Base-by-base conservation (phyloP, 495 filamentous ascomycete genomes). In the Talaromyces proteolyticus region DNA sequence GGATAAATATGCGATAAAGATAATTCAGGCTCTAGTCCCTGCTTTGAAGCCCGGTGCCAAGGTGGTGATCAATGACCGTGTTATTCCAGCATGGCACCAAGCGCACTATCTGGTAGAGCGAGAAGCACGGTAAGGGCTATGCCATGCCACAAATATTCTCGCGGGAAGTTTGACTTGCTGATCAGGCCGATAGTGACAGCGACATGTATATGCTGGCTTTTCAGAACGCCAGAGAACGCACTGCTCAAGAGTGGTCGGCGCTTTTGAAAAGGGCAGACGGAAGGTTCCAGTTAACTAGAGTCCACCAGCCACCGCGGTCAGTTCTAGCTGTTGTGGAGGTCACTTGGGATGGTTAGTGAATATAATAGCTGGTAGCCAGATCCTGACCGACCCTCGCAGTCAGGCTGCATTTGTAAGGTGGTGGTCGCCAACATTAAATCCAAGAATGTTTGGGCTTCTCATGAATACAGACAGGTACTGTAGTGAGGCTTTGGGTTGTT, bases 31-130 rank as follows among this genome's bases (percentile, higher is more conserved):
- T 44, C 55, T 82, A 17, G 67, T 80, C 41, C 79, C 79, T 4
- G 76, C 77, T 0, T 62, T 85, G 20, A 81, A 79, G 56, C 66
- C 67, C 2, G 77, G 77, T 44, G 70, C 78, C 8, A 68, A 64
- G 46, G 55, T 79, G 6, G 45, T 81, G 6, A 55, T 81, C 16
- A 64, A 66, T 34, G 79, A 80, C 51, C 56, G 59, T 19, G 59
- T 71, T n/a, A 45, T 76, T 19, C 65, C 68, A 2, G 53, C 47
- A 39, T 52, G 59, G 2, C 52, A 59, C 19, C 24, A 38, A 44
- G 42, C 53, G 23, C 49, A 47, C 41, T 43, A 59, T 45, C 16
- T 50, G 24, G 23, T 25, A 37, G 54, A 64, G 56, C 29, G 53
- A 45, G 46, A 57, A 52, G 42, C 42, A 29, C 51, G 51, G 54